Evolutionary conservation across 2,329 filamentous ascomycete genomes (phyloP), one percentile per base, ranked within the genome.

Genomic region (Neurospora sp.): DNA sequence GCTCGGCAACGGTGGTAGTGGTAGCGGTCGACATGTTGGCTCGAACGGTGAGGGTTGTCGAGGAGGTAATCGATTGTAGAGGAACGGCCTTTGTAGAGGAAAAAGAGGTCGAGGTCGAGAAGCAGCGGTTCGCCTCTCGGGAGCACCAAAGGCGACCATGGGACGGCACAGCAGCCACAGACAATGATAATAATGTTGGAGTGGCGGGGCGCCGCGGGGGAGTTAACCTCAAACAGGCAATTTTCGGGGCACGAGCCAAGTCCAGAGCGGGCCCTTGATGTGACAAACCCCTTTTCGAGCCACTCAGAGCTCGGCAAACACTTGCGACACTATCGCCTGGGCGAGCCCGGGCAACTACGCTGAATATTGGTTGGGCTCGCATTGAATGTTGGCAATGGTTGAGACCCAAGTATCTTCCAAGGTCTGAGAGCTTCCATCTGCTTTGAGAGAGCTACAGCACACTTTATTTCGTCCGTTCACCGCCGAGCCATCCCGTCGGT

Each of bases 1-100:
- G 84, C 77, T 88, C 84, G 52, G 84, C 76, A 70, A 80, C 78
- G 28, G 84, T 84, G 38, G 82, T 79, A n/a, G 81, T 84, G 12
- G 81, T 77, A 33, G 79, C 77, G 46, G 78, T 77, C 33, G 80
- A 76, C 78, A 79, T 80, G 36, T 69, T 69, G 68, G 52, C 52
- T 17, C 28, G 28, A 15, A 62, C 28, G 28, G 12, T 33, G 15
- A 36, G 8, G 17, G 23, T 62, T 62, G 12, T 62, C 52, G 52
- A 62, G 52, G 28, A 4, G 8, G 23, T 8, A 36, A 62, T 33
- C 52, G 52, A 36, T 6, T 33, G 28, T 33, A 33, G 28, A 33
- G 52, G 33, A 15, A 62, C 52, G 15, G 52, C 28, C 52, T 62
- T 62, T 62, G 52, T 62, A 62, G 8, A 62, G 19, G 43, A 15